These are phyloP conservation scores for Xerocomus potaroensis DNA, from an alignment of 768 basidiomycete species.

Conservation along the genomic window DNA sequence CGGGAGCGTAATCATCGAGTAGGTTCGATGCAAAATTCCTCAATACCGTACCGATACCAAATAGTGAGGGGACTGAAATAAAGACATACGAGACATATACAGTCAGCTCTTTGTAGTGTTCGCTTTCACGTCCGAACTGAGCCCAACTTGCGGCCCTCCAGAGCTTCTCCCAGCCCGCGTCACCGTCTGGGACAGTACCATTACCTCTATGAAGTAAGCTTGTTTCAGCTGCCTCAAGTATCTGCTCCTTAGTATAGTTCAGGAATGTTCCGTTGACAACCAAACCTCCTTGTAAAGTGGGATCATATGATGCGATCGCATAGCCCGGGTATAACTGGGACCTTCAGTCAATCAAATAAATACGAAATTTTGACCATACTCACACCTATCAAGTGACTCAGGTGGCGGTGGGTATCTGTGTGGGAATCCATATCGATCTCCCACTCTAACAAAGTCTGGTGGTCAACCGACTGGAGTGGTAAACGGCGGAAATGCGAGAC, in stretches of 20 bases:
- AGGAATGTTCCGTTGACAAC: conserved; percentile 29
- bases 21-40: conserved; percentile 62
- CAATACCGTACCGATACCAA: conserved; percentile 51
- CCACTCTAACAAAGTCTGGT: conserved; percentile 68
- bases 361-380: background rate
- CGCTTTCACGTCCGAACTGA: conserved; percentile 51
- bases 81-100: conserved; percentile 34
- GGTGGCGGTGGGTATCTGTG: conserved; percentile 66
- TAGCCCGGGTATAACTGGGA: conserved; percentile 65
- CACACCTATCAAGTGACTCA: conserved; percentile 69
- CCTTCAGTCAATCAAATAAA: conserved; percentile 5
- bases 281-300: conserved; percentile 41
- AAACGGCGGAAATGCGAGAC: conserved; percentile 33
- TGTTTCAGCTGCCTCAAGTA: conserved; percentile 54
- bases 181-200: conserved; percentile 67
- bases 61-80: background rate
- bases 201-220: conserved; percentile 66
- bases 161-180: conserved; percentile 77
- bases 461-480: no score
- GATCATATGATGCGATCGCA: conserved; percentile 54
- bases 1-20: conserved; percentile 58
- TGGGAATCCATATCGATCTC: conserved; percentile 66
- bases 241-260: conserved; percentile 48
- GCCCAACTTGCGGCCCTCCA: conserved; percentile 78
- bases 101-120: conserved; percentile 62